Base-by-base conservation (phyloP, 352 stramenopile species). In the Pilasporangium apinafurcum region DNA sequence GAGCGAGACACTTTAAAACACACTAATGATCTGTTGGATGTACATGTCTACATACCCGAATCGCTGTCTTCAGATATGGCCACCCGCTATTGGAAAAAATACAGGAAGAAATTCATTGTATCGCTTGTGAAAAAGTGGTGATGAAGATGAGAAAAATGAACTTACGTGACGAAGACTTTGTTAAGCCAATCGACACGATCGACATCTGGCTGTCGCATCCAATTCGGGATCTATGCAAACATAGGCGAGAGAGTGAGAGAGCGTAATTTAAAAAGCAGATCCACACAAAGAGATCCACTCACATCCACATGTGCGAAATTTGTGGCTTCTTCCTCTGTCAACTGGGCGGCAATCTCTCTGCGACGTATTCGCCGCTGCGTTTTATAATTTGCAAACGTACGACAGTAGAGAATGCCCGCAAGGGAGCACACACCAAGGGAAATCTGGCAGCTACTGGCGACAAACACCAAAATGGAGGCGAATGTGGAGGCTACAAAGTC, bases 121-220 rank as follows among this genome's bases (percentile, higher is more conserved):
- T n/a, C n/a, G n/a, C n/a, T n/a, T n/a, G n/a, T n/a, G n/a, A n/a
- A n/a, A n/a, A n/a, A n/a, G n/a, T n/a, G n/a, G n/a, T n/a, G 27
- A 9, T 28, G 44, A 16, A 32, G 12, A 34, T 16, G 32, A 22
- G 9, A 37, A 6, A 16, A 26, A 24, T n/a, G 18, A 30, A 51
- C 62, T 33, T 54, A 67, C 47, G 51, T 59, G 43, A 61, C 50
- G 38, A 90, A 75, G 4, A 84, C 75, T 48, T 79, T 81, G 52
- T 90, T 90, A 44, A 90, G 65, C 78, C 78, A 90, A 22, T 85
- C 68, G 33, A 83, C 72, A 41, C 75, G 72, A 49, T 90, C 78
- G 16, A 85, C 61, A 31, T 90, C 78, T 3, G 72, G 67, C 35
- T 75, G 60, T 10, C 62, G 55, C 34, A 77, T 62, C 72, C 70